Conservation (phyloP, 2,329 filamentous ascomycete species). For the Alternaria viburni region DNA sequence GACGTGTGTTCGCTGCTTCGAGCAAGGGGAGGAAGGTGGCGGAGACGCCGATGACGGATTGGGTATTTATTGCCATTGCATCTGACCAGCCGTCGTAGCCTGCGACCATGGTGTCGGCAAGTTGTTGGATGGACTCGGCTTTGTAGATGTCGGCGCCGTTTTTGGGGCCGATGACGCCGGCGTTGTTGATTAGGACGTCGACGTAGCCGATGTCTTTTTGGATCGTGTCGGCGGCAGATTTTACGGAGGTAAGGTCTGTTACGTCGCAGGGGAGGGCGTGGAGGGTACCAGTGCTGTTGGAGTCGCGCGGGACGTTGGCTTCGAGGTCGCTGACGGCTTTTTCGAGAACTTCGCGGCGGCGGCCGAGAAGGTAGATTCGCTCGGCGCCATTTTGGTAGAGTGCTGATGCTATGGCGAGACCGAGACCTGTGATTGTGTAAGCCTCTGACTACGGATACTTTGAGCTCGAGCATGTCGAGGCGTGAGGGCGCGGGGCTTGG, state of each 20-base stretch:
- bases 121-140: slow-evolving; percentile 52
- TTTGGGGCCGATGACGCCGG: slow-evolving; percentile 56
- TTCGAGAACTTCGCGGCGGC: slow-evolving; percentile 50
- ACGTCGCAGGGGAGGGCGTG: slow-evolving; percentile 54
- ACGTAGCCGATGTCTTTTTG: slow-evolving; percentile 54
- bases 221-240: slow-evolving; percentile 51
- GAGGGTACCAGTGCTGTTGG: slow-evolving; percentile 35
- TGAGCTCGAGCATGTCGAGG: not conserved
- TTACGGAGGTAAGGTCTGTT: slow-evolving; percentile 50
- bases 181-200: slow-evolving; percentile 61
- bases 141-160: slow-evolving; percentile 50
- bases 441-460: not conserved
- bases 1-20: slow-evolving; percentile 52
- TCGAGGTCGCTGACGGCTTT: slow-evolving; percentile 47
- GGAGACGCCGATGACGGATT: slow-evolving; percentile 52
- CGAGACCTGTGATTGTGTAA: slow-evolving; percentile 39
- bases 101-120: slow-evolving; percentile 51
- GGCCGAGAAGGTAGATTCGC: slow-evolving; percentile 56
- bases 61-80: slow-evolving; percentile 53
- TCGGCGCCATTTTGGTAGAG: slow-evolving; percentile 51
- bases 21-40: slow-evolving; percentile 56
- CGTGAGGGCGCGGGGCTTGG: slow-evolving; percentile 24
- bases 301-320: slow-evolving; percentile 33
- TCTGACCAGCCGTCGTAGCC: slow-evolving; percentile 44
- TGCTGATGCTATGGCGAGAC: slow-evolving; percentile 50